Evolutionary conservation across 768 basidiomycete species (phyloP), one percentile per base, ranked within the genome.

Genomic region (Lactarius psammicola): DNA sequence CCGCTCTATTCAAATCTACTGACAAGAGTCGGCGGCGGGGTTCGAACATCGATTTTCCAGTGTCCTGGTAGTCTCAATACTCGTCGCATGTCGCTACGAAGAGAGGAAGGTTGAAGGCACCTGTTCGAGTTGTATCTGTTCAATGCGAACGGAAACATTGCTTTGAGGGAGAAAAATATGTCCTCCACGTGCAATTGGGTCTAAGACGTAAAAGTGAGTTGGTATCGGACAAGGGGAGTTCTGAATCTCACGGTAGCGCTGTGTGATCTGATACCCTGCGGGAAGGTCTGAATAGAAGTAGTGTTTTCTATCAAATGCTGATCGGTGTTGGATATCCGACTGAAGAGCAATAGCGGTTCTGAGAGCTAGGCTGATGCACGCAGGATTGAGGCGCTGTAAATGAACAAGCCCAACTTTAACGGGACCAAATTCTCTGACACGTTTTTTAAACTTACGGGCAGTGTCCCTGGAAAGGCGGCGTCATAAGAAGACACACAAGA

Each of bases 251-350:
- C 65, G 61, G n/a, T 66, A 66, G 56, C 11, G 56, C 49, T 66
- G 65, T 23, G 65, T 99, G 68, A 99, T 96, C 77, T 99, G 97
- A 76, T 95, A 98, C 0, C 96, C 96, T 4, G 89, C 82, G 0
- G 97, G 95, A 40, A 97, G 82, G 75, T 98, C 97, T 5, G 92
- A 84, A 73, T 99, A 98, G 76, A 98, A 98, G 75, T 99, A 99
- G 75, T 98, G 97, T 74, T 99, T 99, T 69, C 97, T 81, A 76
- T 98, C 97, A 71, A 98, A 98, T 0, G 91, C 83, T 0, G 94
- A 96, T 23, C 82, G 80, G 0, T 70, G 69, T 68, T 91, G 91
- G 59, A 96, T 80, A 5, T 82, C 69, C 15, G 86, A 80, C 38
- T 83, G 76, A 28, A 98, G 80, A 5, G 95, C 95, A 2, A 95